These are phyloP conservation scores for Ascochyta lentis DNA, from an alignment of 2,329 filamentous ascomycete species.

Conservation along the genomic window DNA sequence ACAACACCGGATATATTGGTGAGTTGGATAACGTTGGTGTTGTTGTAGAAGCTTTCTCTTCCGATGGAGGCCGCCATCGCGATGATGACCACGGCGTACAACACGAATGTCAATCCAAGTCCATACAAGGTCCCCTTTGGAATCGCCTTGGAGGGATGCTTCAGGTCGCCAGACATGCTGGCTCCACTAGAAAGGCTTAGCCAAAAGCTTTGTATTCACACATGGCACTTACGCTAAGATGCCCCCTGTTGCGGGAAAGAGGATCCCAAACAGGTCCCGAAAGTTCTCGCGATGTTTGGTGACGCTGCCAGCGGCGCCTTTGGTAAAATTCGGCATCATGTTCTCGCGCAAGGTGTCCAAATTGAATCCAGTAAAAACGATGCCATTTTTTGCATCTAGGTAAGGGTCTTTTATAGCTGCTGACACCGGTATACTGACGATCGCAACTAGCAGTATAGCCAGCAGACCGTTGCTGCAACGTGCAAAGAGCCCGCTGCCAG, in stretches of 20 bases:
- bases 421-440: slow-evolving; percentile 84
- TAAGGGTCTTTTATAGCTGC: slow-evolving; percentile 73
- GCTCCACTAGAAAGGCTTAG: slow-evolving; percentile 66
- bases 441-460: slow-evolving; percentile 72
- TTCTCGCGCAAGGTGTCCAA: slow-evolving; percentile 75
- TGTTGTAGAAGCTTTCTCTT: slow-evolving; percentile 73
- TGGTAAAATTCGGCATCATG: slow-evolving; percentile 70
- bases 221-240: slow-evolving; percentile 60
- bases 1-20: slow-evolving; percentile 77
- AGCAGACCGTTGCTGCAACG: slow-evolving; percentile 80
- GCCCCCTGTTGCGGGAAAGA: slow-evolving; percentile 75
- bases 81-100: slow-evolving; percentile 78
- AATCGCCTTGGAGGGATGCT: slow-evolving; percentile 82
- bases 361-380: slow-evolving; percentile 81
- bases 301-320: slow-evolving; percentile 67
- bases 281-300: slow-evolving; percentile 72
- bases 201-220: neutral
- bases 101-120: slow-evolving; percentile 74
- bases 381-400: slow-evolving; percentile 63
- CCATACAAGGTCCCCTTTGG: slow-evolving; percentile 84
- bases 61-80: slow-evolving; percentile 80
- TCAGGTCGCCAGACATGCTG: slow-evolving; percentile 88
- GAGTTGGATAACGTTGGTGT: slow-evolving; percentile 80
- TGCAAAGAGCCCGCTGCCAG: slow-evolving; percentile 80
- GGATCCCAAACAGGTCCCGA: slow-evolving; percentile 82